Evolutionary conservation across 2,329 filamentous ascomycete species (phyloP).

Genomic region (Beauveria australis): DNA sequence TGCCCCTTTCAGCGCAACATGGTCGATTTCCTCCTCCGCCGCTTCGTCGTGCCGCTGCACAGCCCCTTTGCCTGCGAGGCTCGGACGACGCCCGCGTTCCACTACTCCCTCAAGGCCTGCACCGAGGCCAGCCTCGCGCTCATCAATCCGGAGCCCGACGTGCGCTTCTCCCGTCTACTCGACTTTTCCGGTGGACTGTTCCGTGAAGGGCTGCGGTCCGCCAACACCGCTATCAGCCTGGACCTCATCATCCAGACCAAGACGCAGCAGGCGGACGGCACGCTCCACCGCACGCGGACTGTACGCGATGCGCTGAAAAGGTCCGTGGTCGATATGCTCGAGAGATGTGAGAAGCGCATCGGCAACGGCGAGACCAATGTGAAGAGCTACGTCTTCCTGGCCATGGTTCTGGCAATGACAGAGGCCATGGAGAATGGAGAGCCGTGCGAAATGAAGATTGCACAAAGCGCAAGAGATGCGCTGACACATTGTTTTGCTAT

Average conservation of each 20-base stretch:
- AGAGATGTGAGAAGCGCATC: conserved; percentile 20
- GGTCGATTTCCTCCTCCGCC: conserved; percentile 41
- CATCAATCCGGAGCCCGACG: conserved; percentile 27
- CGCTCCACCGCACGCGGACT: conserved; percentile 19
- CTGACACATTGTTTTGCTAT: conserved; percentile 24
- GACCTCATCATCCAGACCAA: conserved; percentile 28
- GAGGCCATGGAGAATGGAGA: conserved; percentile 23
- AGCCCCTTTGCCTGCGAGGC: conserved; percentile 37
- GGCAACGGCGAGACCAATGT: conserved; percentile 35
- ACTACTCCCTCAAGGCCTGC: conserved; percentile 40
- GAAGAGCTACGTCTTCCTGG: conserved; percentile 32
- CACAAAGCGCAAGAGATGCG: conserved; percentile 24
- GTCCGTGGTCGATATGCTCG: conserved; percentile 21
- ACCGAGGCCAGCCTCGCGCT: conserved; percentile 34
- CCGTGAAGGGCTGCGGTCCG: conserved; percentile 29
- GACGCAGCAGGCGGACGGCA: conserved; percentile 21
- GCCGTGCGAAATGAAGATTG: conserved; percentile 20
- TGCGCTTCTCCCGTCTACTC: conserved; percentile 28
- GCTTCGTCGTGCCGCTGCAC: conserved; percentile 49
- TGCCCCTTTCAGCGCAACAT: conserved; percentile 38
- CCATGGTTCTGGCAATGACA: conserved; percentile 31
- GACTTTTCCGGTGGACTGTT: conserved; percentile 32
- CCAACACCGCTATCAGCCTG: conserved; percentile 23
- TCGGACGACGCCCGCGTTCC: conserved; percentile 35
- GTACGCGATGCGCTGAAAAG: conserved; percentile 24